Evolutionary conservation across 139 green algal genomes (phyloP), one percentile per base, ranked within the genome.

Genomic region (Asterochloris sp.): DNA sequence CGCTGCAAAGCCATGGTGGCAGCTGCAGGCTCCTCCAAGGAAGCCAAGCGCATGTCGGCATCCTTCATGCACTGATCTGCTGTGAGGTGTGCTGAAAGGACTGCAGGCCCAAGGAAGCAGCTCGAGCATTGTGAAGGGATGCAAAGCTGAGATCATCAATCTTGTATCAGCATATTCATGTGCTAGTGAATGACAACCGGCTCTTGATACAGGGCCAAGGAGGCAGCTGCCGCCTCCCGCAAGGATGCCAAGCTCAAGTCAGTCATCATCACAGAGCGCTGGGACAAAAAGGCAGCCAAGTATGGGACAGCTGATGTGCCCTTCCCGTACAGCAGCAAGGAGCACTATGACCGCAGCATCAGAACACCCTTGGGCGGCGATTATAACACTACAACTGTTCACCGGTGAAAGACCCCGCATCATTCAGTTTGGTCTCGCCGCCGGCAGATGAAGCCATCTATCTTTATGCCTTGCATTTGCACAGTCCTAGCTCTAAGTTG

Each of bases 241-340:
- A 85, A 88, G 62, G 96, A 99, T 74, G 93, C 95, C 13, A 89
- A 91, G 66, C 78, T 96, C 60, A 89, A 91, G 83, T 86, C 94
- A 69, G 95, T 99, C 0, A 83, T 98, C 8, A 93, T 99, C 1
- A 89, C 54, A 26, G 96, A 99, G 82, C 95, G 94, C 85, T 96
- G 86, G 84, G 95, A 99, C 87, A 96, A 96, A 83, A 96, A 95
- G 90, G 90, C 88, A 60, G 69, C 80, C 62, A 96, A 95, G 81
- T 97, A 95, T 85, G 85, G 79, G 11, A 87, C 90, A 13, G 78
- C 87, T 0, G 13, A 67, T 14, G 88, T 97, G 76, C 95, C 95
- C 24, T 98, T 94, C 86, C 94, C 91, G 63, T 97, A 92, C 82
- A 81, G 89, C 54, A 87, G 76, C 23, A 84, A 82, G 67, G 90